A percentile compares a stretch with the other conserved stretches of the same genome.
These are phyloP conservation scores for Fagopyrum esculentum DNA, from an alignment of 148 eudicot species.

Conservation along the genomic window DNA sequence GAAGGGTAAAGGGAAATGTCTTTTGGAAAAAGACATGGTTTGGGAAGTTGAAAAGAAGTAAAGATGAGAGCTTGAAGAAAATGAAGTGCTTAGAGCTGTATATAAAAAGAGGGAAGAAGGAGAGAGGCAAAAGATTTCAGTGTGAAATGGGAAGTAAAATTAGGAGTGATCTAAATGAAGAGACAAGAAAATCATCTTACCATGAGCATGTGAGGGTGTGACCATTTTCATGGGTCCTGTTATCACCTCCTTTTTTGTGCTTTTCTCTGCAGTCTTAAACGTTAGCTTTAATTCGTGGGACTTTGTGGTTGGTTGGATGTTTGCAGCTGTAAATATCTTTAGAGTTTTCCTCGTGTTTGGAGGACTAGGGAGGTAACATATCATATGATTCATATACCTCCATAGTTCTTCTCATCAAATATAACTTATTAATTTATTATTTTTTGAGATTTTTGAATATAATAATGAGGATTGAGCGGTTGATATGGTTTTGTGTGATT, in stretches of 20 bases:
- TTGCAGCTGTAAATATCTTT: not conserved
- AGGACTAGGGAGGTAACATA: not conserved
- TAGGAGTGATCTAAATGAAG: not conserved
- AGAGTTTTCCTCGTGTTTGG: not conserved
- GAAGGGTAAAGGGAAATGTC: not conserved
- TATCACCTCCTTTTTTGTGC: not conserved
- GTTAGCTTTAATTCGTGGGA: conserved; percentile 1
- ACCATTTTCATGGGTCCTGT: conserved; percentile 5
- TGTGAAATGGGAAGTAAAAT: conserved; percentile 7
- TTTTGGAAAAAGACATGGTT: conserved; percentile 5
- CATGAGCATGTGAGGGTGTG: conserved; percentile 11
- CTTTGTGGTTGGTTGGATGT: not conserved
- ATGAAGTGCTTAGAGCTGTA: not conserved
- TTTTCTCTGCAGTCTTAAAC: not conserved
- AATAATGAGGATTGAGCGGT: not conserved
- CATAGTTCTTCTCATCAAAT: too few relatives aligned
- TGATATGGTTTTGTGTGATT: not conserved
- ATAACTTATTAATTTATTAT: too few relatives aligned
- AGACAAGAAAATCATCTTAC: conserved; percentile 1
- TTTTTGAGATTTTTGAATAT: not conserved
- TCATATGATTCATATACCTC: too few relatives aligned
- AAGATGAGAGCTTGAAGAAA: not conserved
- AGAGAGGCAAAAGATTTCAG: not conserved
- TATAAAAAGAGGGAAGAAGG: not conserved
- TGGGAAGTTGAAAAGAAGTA: not conserved